These are phyloP conservation scores for Penicillium salamii DNA, from an alignment of 495 filamentous ascomycete species.

Conservation along the genomic window DNA sequence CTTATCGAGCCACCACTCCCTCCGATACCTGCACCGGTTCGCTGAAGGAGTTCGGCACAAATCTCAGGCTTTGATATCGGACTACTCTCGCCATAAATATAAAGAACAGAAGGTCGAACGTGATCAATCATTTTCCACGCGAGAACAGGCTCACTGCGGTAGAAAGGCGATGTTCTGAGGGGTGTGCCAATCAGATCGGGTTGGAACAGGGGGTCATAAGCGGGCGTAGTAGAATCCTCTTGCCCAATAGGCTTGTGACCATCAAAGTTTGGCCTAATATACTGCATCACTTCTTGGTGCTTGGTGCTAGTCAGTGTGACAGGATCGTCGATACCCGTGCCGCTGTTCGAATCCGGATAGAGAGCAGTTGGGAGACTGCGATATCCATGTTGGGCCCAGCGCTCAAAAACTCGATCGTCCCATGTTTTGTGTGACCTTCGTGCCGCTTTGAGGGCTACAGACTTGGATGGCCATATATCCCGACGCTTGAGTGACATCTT, in stretches of 20 bases:
- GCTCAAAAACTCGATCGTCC: conserved; percentile 2
- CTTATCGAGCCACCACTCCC: conserved; percentile 34
- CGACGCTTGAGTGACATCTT: conserved; percentile 40
- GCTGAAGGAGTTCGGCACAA: conserved; percentile 14
- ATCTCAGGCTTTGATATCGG: conserved; percentile 41
- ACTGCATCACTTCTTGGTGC: conserved; percentile 49
- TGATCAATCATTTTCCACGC: conserved; percentile 13
- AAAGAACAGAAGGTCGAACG: conserved; percentile 63
- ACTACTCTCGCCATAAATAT: conserved; percentile 51
- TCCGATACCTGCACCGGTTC: conserved; percentile 25
- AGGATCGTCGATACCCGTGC: conserved; percentile 8
- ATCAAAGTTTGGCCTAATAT: conserved; percentile 33
- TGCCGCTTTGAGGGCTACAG: conserved; percentile 6
- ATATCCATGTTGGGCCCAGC: conserved; percentile 1
- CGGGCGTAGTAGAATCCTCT: not conserved
- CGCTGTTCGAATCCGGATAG: conserved; percentile 20
- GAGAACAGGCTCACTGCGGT: conserved; percentile 42
- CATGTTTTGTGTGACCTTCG: conserved; percentile 3
- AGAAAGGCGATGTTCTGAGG: conserved; percentile 37
- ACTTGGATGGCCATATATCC: conserved; percentile 55
- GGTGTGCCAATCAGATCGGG: conserved; percentile 33
- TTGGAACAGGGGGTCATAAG: conserved; percentile 3
- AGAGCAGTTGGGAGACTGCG: conserved; percentile 36
- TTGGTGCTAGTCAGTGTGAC: conserved; percentile 47
- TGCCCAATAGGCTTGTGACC: not conserved